Evolutionary conservation across 352 stramenopile species (phyloP).

Genomic region (Pythium pyrilobum): DNA sequence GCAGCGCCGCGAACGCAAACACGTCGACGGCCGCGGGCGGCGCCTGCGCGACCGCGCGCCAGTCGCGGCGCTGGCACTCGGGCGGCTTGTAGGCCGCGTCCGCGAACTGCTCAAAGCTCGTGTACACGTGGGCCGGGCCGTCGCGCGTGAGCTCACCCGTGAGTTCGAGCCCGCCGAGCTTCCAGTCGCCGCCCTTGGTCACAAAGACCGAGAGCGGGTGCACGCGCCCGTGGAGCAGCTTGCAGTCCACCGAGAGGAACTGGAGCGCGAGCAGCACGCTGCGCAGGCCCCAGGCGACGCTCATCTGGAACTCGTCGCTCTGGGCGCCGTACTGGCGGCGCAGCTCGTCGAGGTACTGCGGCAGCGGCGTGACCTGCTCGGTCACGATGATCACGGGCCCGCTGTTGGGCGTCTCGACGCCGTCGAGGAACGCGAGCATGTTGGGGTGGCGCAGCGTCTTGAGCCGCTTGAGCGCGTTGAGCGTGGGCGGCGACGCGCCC

Average conservation of each 20-base stretch:
- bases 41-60: slow-evolving; percentile 45
- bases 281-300: slow-evolving; percentile 91
- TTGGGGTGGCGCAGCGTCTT: slow-evolving; percentile 95
- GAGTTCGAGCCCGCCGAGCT: slow-evolving; percentile 91
- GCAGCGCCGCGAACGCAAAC: slow-evolving; percentile 69
- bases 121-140: slow-evolving; percentile 75
- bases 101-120: slow-evolving; percentile 77
- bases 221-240: slow-evolving; percentile 90
- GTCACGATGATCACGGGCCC: slow-evolving; percentile 93
- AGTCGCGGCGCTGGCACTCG: slow-evolving; percentile 83
- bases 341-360: slow-evolving; percentile 82
- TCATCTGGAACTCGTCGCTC: slow-evolving; percentile 70
- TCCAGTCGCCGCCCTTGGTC: slow-evolving; percentile 94
- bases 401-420: slow-evolving; percentile 64
- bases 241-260: slow-evolving; percentile 94
- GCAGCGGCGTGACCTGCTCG: slow-evolving; percentile 89
- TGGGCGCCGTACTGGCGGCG: slow-evolving; percentile 47
- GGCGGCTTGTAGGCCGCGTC: slow-evolving; percentile 75
- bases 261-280: slow-evolving; percentile 90
- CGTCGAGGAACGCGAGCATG: slow-evolving; percentile 88
- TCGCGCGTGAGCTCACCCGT: slow-evolving; percentile 82
- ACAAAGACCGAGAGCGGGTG: slow-evolving; percentile 91
- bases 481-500: slow-evolving; percentile 60
- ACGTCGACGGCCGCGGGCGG: slow-evolving; percentile 64
- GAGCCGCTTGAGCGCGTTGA: slow-evolving; percentile 89